phyloP scores from a whole-genome alignment of 2,329 filamentous ascomycete species.

The Nigrospora osmanthi region DNA sequence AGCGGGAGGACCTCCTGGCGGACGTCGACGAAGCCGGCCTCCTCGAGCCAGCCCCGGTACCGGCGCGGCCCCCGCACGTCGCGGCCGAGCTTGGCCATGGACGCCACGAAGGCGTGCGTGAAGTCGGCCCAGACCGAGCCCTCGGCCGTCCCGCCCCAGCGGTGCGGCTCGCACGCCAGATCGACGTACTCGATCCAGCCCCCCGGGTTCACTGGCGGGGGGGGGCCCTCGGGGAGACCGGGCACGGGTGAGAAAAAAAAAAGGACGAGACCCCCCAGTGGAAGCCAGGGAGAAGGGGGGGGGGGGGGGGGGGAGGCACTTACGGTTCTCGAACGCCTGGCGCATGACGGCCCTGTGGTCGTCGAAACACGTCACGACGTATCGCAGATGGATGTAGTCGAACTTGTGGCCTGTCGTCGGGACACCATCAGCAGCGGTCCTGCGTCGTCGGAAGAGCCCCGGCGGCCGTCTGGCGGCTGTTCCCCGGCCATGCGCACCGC shows the following conservation, averaged over 20 bases:
- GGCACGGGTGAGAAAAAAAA: too few species aligned
- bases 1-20: not conserved
- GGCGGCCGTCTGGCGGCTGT: too few species aligned
- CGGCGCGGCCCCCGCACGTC: not conserved
- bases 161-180: not conserved
- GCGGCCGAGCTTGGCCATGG: not conserved
- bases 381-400: constrained; percentile 1
- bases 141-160: not conserved
- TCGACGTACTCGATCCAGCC: constrained; percentile 1
- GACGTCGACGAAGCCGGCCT: not conserved
- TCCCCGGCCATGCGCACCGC: too few species aligned
- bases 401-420: not conserved
- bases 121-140: not conserved
- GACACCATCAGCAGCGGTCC: not conserved
- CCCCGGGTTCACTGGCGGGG: not conserved
- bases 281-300: too few species aligned
- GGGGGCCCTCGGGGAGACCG: too few species aligned
- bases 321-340: not conserved
- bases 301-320: too few species aligned
- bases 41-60: not conserved
- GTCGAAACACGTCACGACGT: constrained; percentile 1
- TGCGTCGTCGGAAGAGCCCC: too few species aligned
- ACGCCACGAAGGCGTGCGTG: not conserved
- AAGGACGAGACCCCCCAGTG: not conserved
- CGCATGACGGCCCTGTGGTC: not conserved